These are phyloP conservation scores for Backusella circina DNA, from an alignment of 192 early-diverging fungal genomes.

Conservation along the genomic window DNA sequence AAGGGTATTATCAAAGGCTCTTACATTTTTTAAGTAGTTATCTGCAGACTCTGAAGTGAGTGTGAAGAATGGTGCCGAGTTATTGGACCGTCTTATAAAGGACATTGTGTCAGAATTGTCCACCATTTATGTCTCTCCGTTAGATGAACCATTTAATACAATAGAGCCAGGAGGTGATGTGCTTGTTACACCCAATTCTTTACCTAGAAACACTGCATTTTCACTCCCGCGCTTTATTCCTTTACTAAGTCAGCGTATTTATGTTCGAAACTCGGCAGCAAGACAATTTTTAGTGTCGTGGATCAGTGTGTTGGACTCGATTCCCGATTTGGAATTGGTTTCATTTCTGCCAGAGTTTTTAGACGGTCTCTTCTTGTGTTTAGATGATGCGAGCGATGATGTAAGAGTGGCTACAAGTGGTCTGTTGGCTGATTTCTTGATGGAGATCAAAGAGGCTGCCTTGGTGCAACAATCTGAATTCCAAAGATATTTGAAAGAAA, in stretches of 20 bases:
- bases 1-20: not conserved
- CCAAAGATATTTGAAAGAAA: not conserved
- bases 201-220: slow-evolving; percentile 71
- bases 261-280: slow-evolving; percentile 84
- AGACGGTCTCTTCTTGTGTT: slow-evolving; percentile 85
- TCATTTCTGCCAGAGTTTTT: slow-evolving; percentile 91
- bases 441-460: slow-evolving; percentile 78
- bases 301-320: slow-evolving; percentile 87
- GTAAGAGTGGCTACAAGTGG: slow-evolving; percentile 79
- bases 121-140: slow-evolving; percentile 60
- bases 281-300: slow-evolving; percentile 94
- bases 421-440: slow-evolving; percentile 85
- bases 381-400: slow-evolving; percentile 89
- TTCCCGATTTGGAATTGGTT: slow-evolving; percentile 93
- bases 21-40: slow-evolving; percentile 44
- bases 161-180: slow-evolving; percentile 24
- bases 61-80: slow-evolving; percentile 93
- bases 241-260: slow-evolving; percentile 87
- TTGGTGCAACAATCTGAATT: slow-evolving; percentile 9
- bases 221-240: slow-evolving; percentile 93
- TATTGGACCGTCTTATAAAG: slow-evolving; percentile 92
- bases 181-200: slow-evolving; percentile 39
- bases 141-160: slow-evolving; percentile 30
- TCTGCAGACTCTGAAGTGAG: slow-evolving; percentile 85
- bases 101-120: slow-evolving; percentile 95